Evolutionary conservation across 2,329 filamentous ascomycete genomes (phyloP), one percentile per base, ranked within the genome.

Genomic region (Zarea fungicola): DNA sequence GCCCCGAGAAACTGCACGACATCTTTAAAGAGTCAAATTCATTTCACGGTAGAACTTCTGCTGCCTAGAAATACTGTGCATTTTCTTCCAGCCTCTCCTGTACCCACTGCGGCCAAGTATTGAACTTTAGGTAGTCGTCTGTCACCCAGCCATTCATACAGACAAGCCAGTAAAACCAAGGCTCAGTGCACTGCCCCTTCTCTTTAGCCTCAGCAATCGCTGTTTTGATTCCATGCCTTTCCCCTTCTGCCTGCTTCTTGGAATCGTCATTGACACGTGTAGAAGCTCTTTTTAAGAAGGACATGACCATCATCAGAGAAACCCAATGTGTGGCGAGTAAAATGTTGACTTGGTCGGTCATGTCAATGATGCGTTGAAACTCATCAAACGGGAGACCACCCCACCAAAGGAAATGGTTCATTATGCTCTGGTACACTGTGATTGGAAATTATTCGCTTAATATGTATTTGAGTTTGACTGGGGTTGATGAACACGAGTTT

Each of bases 251-350:
- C 18, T 10, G 14, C 11, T 47, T 34, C 11, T 34, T 34, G 28
- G 35, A 39, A 8, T 47, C 35, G 8, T 47, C 36, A 21, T 47
- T 47, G 26, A 41, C 26, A 6, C 34, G 22, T 9, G 22, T 37
- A 2, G 26, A 32, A 1, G 44, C 44, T 25, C 40, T 47, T 13
- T 19, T 34, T 13, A 47, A 40, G 14, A 47, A 47, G 4, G 28
- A 29, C 44, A 47, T 40, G 19, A 28, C 11, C 35, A 47, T 41
- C 44, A 47, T 47, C 44, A 41, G n/a, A 4, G 44, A 34, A 21
- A 40, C 44, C 35, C 44, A 47, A 14, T 47, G 44, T 11, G 26
- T 39, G 1, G 28, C 44, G 28, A 47, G 26, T 34, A 41, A 7
- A 9, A 34, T n/a, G 3, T 40, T 25, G 19, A 47, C 36, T n/a